These are phyloP conservation scores for Trichosporon asahii DNA, from an alignment of 1,284 basidiomycete genomes.

Conservation along the genomic window DNA sequence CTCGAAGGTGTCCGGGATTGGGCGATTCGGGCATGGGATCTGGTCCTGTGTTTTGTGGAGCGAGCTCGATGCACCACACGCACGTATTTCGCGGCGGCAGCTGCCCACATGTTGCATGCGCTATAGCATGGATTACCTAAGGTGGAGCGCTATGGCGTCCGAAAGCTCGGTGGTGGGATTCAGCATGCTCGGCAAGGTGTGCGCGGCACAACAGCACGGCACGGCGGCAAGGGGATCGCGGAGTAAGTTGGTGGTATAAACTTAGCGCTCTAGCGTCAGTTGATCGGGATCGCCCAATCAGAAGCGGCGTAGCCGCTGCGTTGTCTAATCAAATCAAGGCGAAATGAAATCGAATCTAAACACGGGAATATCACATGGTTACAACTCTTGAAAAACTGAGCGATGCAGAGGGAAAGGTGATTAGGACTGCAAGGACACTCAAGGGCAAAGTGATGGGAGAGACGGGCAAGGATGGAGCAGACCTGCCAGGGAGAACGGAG, in stretches of 20 bases:
- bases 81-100: not conserved
- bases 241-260: not conserved
- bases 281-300: slow-evolving; percentile 5
- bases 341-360: not conserved
- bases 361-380: not conserved
- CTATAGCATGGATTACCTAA: too few species aligned
- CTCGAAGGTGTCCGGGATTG: not conserved
- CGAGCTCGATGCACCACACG: not conserved
- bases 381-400: not conserved
- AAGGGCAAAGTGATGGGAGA: too few species aligned
- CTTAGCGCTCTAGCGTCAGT: not conserved
- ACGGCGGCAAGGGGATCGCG: not conserved
- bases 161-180: not conserved
- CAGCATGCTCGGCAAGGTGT: not conserved
- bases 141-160: not conserved
- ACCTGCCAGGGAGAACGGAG: not conserved
- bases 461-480: too few species aligned
- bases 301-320: not conserved
- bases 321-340: slow-evolving; percentile 10
- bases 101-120: too few species aligned
- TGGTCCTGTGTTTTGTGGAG: not conserved
- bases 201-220: not conserved
- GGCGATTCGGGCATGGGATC: not conserved
- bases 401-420: not conserved
- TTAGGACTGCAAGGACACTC: not conserved